Base-by-base conservation (phyloP, 371 early-diverging fungal genomes). In the Actinomortierella ambigua region DNA sequence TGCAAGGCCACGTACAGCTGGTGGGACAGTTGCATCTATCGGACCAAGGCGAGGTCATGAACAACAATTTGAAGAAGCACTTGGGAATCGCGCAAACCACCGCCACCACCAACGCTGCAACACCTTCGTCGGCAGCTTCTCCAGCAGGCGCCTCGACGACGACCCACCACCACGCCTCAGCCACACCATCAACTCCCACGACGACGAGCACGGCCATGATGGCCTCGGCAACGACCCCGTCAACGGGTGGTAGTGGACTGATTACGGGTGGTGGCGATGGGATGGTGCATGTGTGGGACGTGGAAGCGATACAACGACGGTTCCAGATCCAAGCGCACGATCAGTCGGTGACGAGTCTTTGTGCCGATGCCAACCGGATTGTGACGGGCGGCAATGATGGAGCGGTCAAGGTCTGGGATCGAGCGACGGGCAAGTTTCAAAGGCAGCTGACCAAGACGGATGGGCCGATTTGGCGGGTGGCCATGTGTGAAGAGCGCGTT, bases 211-310 rank as follows among this genome's bases (percentile, higher is more conserved):
- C 34, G 34, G 34, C 34, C 4, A 34, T 11, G 34, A 34, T 11
- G 11, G 34, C 11, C 4, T 6, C 34, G 34, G 34, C 34, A 34
- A 34, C 34, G 11, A 34, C 42, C 76, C 85, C 6, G 81, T 85
- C 41, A 65, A 79, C 43, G 81, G 85, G 51, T n/a, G 67, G 63
- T 1, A 59, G 63, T 34, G 55, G 49, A 14, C 76, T 94, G 24
- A 90, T 93, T 42, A 94, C 88, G 50, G 95, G 93, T 17, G 89
- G 94, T 3, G 93, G 94, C 4, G 98, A 98, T 71, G 89, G 94
- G 0, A 87, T 88, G 42, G 81, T 94, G 27, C 88, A 93, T 44
- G 87, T 98, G 9, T 98, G 98, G 98, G 86, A 87, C 53, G 85
- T 93, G 14, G 81, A 81, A 20, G 88, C 80, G 20, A 82, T 83